These are phyloP conservation scores for Penicillium paradoxum DNA, from an alignment of 495 filamentous ascomycete species.

Conservation along the genomic window DNA sequence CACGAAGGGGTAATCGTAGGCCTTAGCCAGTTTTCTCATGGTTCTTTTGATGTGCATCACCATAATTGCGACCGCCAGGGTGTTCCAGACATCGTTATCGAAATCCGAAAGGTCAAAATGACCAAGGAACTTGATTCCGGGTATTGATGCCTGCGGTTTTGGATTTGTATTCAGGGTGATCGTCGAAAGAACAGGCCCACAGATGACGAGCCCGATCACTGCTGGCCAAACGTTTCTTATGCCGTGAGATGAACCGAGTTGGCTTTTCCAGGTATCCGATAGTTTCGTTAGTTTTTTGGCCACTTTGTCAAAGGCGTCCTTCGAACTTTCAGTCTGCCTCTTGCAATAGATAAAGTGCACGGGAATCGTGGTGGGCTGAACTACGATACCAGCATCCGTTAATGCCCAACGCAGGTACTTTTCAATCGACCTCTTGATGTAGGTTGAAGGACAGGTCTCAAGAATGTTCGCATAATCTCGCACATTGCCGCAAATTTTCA, in stretches of 20 bases:
- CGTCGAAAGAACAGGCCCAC: conserved; percentile 39
- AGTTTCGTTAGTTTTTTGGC: conserved; percentile 26
- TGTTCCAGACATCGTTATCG: conserved; percentile 47
- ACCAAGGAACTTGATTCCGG: conserved; percentile 25
- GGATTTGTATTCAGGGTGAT: conserved; percentile 36
- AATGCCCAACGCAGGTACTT: conserved; percentile 44
- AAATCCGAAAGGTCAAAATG: conserved; percentile 37
- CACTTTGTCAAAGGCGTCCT: conserved; percentile 26
- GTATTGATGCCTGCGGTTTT: conserved; percentile 2
- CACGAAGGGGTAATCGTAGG: background rate
- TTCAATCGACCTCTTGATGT: conserved; percentile 31
- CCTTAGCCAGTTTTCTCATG: conserved; percentile 27
- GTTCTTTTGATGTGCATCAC: conserved; percentile 35
- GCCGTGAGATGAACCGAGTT: background rate
- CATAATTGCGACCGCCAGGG: conserved; percentile 39
- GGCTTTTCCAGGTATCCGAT: conserved; percentile 1
- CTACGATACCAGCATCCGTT: conserved; percentile 29
- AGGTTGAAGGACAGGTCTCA: conserved; percentile 18
- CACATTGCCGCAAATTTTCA: conserved; percentile 36
- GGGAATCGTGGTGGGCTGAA: conserved; percentile 16
- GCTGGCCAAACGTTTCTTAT: conserved; percentile 11
- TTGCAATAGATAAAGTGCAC: conserved; percentile 33
- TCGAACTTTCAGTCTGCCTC: conserved; percentile 23
- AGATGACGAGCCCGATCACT: conserved; percentile 39
- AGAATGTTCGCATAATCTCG: conserved; percentile 32